Conservation (phyloP, 148 eudicot species). For the Chenopodium berlandieri region DNA sequence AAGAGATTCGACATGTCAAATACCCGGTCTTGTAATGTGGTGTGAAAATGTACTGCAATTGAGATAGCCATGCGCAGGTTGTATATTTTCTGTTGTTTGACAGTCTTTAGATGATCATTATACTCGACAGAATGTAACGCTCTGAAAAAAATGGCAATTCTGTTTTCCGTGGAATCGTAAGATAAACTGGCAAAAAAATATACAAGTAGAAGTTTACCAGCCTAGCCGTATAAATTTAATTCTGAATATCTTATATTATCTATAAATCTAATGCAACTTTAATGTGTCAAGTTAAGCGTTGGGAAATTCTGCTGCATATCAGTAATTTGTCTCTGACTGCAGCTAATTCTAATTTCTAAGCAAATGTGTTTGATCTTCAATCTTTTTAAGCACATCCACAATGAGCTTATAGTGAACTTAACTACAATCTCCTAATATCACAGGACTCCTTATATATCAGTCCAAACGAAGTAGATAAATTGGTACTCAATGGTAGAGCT, state of each 20-base stretch:
- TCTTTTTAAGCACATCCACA: no score
- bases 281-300: no score
- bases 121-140: slow-evolving; percentile 4
- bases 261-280: no score
- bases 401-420: no score
- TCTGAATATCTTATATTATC: neutral
- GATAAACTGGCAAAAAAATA: neutral
- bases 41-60: slow-evolving; percentile 2
- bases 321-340: no score
- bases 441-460: no score
- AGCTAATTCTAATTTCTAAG: no score
- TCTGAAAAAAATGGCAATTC: slow-evolving; percentile 14
- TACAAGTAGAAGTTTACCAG: neutral
- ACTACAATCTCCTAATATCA: no score
- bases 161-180: neutral
- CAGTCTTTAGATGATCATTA: neutral
- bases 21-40: slow-evolving; percentile 21
- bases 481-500: no score
- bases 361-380: no score
- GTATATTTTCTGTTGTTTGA: slow-evolving; percentile 23
- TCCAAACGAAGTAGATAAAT: no score
- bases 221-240: neutral
- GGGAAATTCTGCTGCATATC: no score
- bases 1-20: neutral
- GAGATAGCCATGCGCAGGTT: slow-evolving; percentile 12